Percentiles rank a stretch among this genome's conserved stretches.
These are phyloP conservation scores for Paramecium pentaurelia DNA, from an alignment of 73 alveolate genomes.

Conservation along the genomic window DNA sequence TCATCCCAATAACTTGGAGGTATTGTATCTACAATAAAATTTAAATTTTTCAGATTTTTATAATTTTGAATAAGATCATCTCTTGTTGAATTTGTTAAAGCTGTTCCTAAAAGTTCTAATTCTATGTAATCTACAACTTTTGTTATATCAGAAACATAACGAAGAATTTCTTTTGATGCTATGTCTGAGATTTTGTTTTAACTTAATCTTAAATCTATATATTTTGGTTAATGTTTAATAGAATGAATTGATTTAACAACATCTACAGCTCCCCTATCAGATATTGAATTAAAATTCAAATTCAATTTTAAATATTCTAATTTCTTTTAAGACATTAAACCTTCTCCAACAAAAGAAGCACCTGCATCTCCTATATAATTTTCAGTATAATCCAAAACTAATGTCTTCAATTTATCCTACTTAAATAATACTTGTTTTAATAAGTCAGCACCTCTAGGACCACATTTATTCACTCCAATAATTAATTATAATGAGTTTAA, in stretches of 20 bases:
- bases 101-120: conserved; percentile 42
- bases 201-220: neutral
- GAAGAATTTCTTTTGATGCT: neutral
- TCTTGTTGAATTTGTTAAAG: conserved; percentile 46
- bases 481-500: neutral
- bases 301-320: neutral
- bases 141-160: neutral
- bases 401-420: conserved; percentile 25
- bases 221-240: neutral
- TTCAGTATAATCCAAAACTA: neutral
- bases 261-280: conserved; percentile 31
- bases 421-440: conserved; percentile 29
- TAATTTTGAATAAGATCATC: conserved; percentile 1
- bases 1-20: conserved; percentile 49
- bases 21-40: neutral
- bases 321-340: neutral
- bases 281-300: neutral
- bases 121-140: neutral
- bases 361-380: conserved; percentile 40
- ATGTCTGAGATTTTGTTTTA: neutral
- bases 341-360: conserved; percentile 24
- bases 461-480: conserved; percentile 50
- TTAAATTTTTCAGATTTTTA: neutral
- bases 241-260: neutral
- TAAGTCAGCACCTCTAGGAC: conserved; percentile 53